phyloP scores from a whole-genome alignment of 371 early-diverging fungal genomes.

The Lichtheimia hyalospora region DNA sequence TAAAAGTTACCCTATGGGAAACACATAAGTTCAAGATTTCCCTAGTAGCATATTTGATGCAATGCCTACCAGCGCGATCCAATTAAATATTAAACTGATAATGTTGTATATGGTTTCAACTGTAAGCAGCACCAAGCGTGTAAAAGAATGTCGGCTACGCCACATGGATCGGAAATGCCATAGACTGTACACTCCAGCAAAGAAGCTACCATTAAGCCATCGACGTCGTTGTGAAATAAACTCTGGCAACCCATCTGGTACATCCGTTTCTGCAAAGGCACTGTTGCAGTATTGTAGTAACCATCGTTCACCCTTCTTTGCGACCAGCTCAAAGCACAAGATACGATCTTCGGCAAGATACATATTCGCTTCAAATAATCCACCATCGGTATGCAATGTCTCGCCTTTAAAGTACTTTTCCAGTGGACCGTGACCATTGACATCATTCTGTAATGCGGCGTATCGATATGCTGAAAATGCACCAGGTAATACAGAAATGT shows the following conservation, averaged over 20 bases:
- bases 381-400: constrained; percentile 42
- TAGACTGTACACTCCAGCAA: constrained; percentile 72
- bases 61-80: constrained; percentile 74
- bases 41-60: neutral
- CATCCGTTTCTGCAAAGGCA: constrained; percentile 76
- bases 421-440: constrained; percentile 61
- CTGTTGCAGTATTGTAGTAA: constrained; percentile 66
- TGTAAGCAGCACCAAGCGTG: constrained; percentile 64
- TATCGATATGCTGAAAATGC: constrained; percentile 76
- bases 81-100: constrained; percentile 73
- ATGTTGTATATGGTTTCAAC: constrained; percentile 75
- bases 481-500: constrained; percentile 80
- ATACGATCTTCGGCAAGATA: constrained; percentile 79
- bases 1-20: constrained; percentile 72
- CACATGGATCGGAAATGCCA: constrained; percentile 80
- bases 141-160: constrained; percentile 68
- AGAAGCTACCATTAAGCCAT: constrained; percentile 77
- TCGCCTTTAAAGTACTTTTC: constrained; percentile 71
- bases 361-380: constrained; percentile 73
- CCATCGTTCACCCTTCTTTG: constrained; percentile 66
- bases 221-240: constrained; percentile 70
- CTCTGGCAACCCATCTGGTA: constrained; percentile 66
- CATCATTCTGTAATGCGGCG: constrained; percentile 52
- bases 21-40: neutral
- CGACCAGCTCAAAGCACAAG: constrained; percentile 75